phyloP scores from a whole-genome alignment of 2,329 filamentous ascomycete species.

The Sordariomycetes sp. region DNA sequence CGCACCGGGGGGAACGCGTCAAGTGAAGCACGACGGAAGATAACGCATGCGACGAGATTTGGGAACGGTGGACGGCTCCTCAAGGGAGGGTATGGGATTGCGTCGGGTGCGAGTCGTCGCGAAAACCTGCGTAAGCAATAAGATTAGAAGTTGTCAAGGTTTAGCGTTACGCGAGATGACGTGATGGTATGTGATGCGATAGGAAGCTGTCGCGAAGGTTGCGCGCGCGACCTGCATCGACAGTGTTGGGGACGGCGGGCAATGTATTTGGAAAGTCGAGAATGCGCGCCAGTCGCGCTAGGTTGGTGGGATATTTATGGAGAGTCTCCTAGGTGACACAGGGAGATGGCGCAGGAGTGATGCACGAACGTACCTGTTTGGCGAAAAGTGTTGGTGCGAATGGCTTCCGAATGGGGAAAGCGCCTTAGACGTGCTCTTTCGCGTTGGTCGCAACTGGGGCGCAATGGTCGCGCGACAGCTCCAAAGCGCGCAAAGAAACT shows the following conservation, averaged over 20 bases:
- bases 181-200: background rate
- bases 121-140: background rate
- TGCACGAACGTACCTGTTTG: background rate
- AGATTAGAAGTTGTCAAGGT: background rate
- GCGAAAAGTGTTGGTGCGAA: background rate
- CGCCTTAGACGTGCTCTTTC: background rate
- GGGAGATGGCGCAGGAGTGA: background rate
- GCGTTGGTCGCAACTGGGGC: background rate
- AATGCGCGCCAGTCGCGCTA: background rate
- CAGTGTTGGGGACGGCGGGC: background rate
- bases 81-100: background rate
- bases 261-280: background rate
- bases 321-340: background rate
- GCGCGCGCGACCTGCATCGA: background rate
- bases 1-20: background rate
- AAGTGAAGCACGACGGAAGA: background rate
- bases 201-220: background rate
- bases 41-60: constrained; percentile 15
- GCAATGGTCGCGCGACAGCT: background rate
- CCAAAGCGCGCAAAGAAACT: background rate
- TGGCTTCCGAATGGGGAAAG: background rate
- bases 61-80: background rate
- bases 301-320: background rate
- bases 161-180: background rate
- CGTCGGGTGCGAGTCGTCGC: background rate